phyloP scores from a whole-genome alignment of 2,329 filamentous ascomycete species.

The Botrytis galanthina region DNA sequence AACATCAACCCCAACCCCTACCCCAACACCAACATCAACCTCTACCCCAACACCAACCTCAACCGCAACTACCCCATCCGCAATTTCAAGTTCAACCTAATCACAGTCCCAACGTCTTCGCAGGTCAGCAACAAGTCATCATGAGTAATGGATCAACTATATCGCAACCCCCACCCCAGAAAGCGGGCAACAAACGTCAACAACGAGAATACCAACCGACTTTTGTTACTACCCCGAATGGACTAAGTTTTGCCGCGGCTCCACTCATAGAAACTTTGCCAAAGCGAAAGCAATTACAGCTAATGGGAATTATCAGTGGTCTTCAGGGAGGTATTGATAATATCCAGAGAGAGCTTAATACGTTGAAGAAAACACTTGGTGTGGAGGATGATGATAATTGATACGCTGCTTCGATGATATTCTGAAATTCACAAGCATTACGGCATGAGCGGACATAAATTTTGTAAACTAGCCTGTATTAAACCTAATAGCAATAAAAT shows the following conservation, averaged over 20 bases:
- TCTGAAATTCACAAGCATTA: background rate
- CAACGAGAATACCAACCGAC: constrained; percentile 6
- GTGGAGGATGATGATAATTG: constrained; percentile 35
- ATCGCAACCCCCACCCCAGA: constrained; percentile 2
- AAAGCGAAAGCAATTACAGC: constrained; percentile 37
- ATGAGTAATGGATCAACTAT: constrained; percentile 12
- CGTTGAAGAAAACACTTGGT: constrained; percentile 35
- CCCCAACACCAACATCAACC: background rate
- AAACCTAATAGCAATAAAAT: constrained; percentile 14
- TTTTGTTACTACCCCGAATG: constrained; percentile 5
- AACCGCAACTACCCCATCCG: constrained; percentile 4
- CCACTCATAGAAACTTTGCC: constrained; percentile 37
- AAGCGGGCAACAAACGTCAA: constrained; percentile 1
- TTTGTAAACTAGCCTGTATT: constrained; percentile 3
- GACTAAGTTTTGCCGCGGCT: constrained; percentile 14
- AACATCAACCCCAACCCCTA: background rate
- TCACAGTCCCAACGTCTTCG: background rate
- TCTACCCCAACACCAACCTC: background rate
- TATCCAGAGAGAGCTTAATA: constrained; percentile 35
- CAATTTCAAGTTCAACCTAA: constrained; percentile 10
- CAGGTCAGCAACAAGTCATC: constrained; percentile 13
- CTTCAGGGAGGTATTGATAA: constrained; percentile 38
- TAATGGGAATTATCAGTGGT: constrained; percentile 37
- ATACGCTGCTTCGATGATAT: constrained; percentile 4
- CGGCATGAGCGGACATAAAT: background rate